These are phyloP conservation scores for Leccinum subgranulosum DNA, from an alignment of 768 basidiomycete genomes.

Conservation along the genomic window DNA sequence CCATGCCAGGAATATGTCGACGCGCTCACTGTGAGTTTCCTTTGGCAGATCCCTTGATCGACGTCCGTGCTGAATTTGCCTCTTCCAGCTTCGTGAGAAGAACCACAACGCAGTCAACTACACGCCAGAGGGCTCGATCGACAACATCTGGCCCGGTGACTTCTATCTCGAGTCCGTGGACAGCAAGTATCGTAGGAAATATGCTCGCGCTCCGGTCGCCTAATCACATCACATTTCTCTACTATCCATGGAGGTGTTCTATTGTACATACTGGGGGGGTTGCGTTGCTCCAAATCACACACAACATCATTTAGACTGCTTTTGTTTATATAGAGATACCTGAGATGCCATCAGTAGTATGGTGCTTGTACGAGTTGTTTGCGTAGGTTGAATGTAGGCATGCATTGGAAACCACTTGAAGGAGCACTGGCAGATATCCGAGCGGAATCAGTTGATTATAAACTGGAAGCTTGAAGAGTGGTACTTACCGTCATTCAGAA, in stretches of 20 bases:
- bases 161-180: conserved; percentile 94
- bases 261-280: too few relatives aligned
- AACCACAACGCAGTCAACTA: conserved; percentile 91
- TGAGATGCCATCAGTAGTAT: not conserved
- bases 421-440: too few relatives aligned
- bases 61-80: not conserved
- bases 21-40: conserved; percentile 59
- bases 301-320: too few relatives aligned
- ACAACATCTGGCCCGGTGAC: conserved; percentile 91
- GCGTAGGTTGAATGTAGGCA: not conserved
- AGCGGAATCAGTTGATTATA: too few relatives aligned
- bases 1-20: conserved; percentile 93
- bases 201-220: conserved; percentile 46
- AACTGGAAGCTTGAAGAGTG: too few relatives aligned
- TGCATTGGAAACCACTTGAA: too few relatives aligned
- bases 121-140: conserved; percentile 79
- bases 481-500: too few relatives aligned
- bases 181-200: conserved; percentile 88
- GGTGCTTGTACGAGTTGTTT: conserved; percentile 13
- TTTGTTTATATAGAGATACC: not conserved
- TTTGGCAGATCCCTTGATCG: not conserved
- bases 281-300: too few relatives aligned
- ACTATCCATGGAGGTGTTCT: not conserved
- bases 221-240: conserved; percentile 9
- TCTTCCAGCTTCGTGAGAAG: conserved; percentile 83